Evolutionary conservation across 2,329 filamentous ascomycete species (phyloP).

Genomic region (Trichoderma harzianum): DNA sequence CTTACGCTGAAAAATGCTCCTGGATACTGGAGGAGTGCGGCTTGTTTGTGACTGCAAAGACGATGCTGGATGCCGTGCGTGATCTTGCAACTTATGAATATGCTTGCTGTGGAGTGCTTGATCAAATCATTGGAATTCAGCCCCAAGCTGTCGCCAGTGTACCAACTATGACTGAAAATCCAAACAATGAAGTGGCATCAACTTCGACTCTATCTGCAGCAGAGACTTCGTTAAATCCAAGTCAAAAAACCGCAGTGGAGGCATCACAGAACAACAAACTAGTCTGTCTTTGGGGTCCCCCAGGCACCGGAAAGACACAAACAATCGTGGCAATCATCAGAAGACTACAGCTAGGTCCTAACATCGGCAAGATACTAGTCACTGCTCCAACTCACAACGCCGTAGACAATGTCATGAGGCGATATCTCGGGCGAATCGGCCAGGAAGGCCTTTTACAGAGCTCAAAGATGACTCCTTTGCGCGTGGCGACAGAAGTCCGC

Average conservation of each 20-base stretch:
- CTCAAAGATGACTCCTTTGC: neutral
- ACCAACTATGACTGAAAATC: neutral
- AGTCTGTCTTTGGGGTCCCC: constrained; percentile 43
- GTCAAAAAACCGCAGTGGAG: constrained; percentile 21
- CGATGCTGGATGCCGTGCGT: constrained; percentile 37
- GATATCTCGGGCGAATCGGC: constrained; percentile 27
- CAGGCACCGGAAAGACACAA: constrained; percentile 44
- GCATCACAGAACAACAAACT: constrained; percentile 30
- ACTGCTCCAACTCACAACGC: constrained; percentile 45
- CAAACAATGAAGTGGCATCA: neutral
- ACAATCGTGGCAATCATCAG: constrained; percentile 39
- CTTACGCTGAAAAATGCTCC: constrained; percentile 34
- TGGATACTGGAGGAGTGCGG: constrained; percentile 39
- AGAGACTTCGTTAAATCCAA: constrained; percentile 19
- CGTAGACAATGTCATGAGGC: constrained; percentile 42
- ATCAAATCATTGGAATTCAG: constrained; percentile 15
- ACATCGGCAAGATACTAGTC: constrained; percentile 32
- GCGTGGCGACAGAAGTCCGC: constrained; percentile 25
- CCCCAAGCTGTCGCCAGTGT: neutral
- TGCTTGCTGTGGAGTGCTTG: constrained; percentile 33
- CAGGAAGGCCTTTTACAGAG: neutral
- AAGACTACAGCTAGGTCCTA: constrained; percentile 28
- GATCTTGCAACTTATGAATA: constrained; percentile 30
- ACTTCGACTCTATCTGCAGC: neutral
- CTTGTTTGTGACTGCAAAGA: constrained; percentile 40